A percentile compares a stretch with the other conserved stretches of the same genome.
Conservation (phyloP, 2,329 filamentous ascomycete species). For the Fusarium albosuccineum region DNA sequence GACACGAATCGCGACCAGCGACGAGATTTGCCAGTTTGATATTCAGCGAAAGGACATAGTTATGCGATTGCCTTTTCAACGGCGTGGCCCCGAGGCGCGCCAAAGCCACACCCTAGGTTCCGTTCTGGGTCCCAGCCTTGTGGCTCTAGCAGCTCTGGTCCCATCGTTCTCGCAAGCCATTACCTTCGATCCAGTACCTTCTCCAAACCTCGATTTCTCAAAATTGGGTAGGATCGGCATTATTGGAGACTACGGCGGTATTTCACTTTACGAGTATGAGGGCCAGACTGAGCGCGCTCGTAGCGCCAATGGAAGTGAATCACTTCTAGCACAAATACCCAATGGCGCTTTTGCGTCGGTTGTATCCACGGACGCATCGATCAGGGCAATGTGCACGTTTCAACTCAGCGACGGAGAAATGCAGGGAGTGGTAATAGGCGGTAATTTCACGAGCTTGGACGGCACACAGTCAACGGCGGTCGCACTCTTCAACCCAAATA, state of each 20-base stretch:
- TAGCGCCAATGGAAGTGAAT: conserved; percentile 82
- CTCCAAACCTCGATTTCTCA: conserved; percentile 81
- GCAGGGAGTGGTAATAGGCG: conserved; percentile 85
- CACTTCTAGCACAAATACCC: conserved; percentile 84
- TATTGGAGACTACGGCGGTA: conserved; percentile 89
- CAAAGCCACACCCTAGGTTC: conserved; percentile 47
- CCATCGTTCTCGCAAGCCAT: conserved; percentile 62
- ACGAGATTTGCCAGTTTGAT: conserved; percentile 24
- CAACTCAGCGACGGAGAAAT: conserved; percentile 73
- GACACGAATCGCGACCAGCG: conserved; percentile 7
- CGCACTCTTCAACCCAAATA: conserved; percentile 83
- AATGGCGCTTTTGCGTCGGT: conserved; percentile 85
- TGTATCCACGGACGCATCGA: conserved; percentile 83
- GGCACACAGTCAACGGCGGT: conserved; percentile 81
- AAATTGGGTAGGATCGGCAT: conserved; percentile 86
- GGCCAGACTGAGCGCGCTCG: conserved; percentile 79
- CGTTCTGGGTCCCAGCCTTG: conserved; percentile 48
- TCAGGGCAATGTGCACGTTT: conserved; percentile 89
- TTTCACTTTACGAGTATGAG: conserved; percentile 89
- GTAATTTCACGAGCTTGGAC: conserved; percentile 94
- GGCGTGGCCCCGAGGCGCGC: conserved; percentile 57
- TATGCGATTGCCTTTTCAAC: conserved; percentile 64
- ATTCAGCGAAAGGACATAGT: conserved; percentile 45
- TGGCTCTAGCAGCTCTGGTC: conserved; percentile 58
- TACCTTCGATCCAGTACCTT: conserved; percentile 72